Percentiles rank a stretch among this genome's conserved stretches.
These are phyloP conservation scores for Periconia macrospinosa DNA, from an alignment of 2,329 filamentous ascomycete genomes.

Conservation along the genomic window DNA sequence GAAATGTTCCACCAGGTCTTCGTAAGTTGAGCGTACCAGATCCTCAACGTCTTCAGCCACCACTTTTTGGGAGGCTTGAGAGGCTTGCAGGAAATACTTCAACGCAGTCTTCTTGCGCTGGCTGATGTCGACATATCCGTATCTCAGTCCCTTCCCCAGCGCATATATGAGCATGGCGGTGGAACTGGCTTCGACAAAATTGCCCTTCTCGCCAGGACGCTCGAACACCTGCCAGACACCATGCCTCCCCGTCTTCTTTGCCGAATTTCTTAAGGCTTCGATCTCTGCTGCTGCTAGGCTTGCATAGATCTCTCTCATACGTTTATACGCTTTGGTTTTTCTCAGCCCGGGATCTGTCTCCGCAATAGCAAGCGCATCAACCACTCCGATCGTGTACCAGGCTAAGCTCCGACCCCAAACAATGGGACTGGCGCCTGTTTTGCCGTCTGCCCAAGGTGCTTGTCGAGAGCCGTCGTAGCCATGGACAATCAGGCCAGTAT, in stretches of 20 bases:
- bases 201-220: slow-evolving; percentile 51
- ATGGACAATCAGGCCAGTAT: slow-evolving; percentile 33
- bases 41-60: no score
- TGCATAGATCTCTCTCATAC: neutral
- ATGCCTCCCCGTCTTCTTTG: slow-evolving; percentile 27
- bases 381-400: slow-evolving; percentile 57
- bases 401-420: slow-evolving; percentile 59
- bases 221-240: slow-evolving; percentile 63
- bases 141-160: slow-evolving; percentile 50
- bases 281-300: slow-evolving; percentile 38
- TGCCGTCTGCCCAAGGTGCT: slow-evolving; percentile 56
- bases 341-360: slow-evolving; percentile 37
- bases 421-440: slow-evolving; percentile 54
- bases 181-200: slow-evolving; percentile 64
- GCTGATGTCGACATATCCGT: slow-evolving; percentile 33
- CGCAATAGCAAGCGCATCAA: slow-evolving; percentile 46
- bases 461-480: slow-evolving; percentile 56
- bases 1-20: no score
- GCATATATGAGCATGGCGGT: slow-evolving; percentile 61
- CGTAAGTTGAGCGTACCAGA: no score
- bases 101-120: no score
- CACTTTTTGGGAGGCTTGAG: no score
- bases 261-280: slow-evolving; percentile 19
- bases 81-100: no score
- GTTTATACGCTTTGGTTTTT: neutral